Conservation (phyloP, 345 rosid species). For the Brassica carinata region DNA sequence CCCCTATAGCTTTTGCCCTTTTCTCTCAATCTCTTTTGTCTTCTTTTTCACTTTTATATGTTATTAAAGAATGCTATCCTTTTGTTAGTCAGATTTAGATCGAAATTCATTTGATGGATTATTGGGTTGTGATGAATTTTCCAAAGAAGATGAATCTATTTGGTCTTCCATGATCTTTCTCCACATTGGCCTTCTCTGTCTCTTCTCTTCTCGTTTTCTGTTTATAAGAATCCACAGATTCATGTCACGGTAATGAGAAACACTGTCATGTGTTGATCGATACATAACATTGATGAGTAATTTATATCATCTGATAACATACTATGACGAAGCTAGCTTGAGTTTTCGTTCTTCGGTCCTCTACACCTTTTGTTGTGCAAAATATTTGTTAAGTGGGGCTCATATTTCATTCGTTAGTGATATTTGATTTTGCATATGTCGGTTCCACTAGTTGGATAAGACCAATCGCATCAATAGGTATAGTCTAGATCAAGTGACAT, state of each 20-base stretch:
- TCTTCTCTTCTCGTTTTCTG: slow-evolving; percentile 27
- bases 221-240: slow-evolving; percentile 24
- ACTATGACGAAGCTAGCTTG: slow-evolving; percentile 4
- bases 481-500: not conserved
- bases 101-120: slow-evolving; percentile 3
- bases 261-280: slow-evolving; percentile 26
- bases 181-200: not conserved
- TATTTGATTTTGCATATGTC: not conserved
- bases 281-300: not conserved
- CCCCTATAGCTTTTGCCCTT: slow-evolving; percentile 11
- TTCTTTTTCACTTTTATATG: not conserved
- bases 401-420: not conserved
- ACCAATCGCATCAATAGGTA: not conserved
- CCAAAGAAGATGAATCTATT: slow-evolving; percentile 1
- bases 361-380: not conserved
- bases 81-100: slow-evolving; percentile 30
- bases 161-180: not conserved
- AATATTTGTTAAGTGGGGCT: not conserved
- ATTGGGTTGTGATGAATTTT: not conserved
- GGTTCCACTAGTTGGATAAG: slow-evolving; percentile 2
- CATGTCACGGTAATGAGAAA: slow-evolving; percentile 24
- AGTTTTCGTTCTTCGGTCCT: not conserved
- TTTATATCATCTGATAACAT: not conserved
- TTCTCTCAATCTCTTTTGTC: slow-evolving; percentile 16
- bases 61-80: not conserved